phyloP scores from a whole-genome alignment of 2,329 filamentous ascomycete species.

The Ascochyta pisi region DNA sequence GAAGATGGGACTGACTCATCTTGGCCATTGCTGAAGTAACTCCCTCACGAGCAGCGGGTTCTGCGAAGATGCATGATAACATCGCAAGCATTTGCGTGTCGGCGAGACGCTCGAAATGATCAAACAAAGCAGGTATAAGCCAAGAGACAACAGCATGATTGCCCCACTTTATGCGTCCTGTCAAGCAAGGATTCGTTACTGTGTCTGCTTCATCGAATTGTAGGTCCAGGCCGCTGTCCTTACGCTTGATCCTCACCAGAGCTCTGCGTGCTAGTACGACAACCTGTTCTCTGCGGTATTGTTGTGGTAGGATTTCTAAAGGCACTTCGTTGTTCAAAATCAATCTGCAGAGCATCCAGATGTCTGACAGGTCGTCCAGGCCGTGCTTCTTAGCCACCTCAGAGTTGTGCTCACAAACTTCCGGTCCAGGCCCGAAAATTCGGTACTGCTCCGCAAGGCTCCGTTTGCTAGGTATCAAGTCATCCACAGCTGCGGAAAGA shows the following conservation, averaged over 20 bases:
- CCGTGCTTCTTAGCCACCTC: slow-evolving; percentile 75
- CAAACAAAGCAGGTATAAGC: slow-evolving; percentile 64
- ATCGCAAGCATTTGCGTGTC: slow-evolving; percentile 72
- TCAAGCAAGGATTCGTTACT: slow-evolving; percentile 50
- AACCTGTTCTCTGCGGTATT: slow-evolving; percentile 64
- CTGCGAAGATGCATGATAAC: slow-evolving; percentile 65
- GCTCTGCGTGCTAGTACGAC: slow-evolving; percentile 73
- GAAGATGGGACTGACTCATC: slow-evolving; percentile 44
- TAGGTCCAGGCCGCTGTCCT: slow-evolving; percentile 58
- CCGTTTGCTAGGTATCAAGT: slow-evolving; percentile 78
- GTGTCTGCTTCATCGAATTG: slow-evolving; percentile 53
- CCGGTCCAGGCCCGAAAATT: slow-evolving; percentile 82
- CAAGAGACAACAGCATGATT: slow-evolving; percentile 64
- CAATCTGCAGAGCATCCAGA: slow-evolving; percentile 83
- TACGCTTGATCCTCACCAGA: slow-evolving; percentile 58
- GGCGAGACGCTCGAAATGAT: slow-evolving; percentile 65
- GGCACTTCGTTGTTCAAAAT: slow-evolving; percentile 80
- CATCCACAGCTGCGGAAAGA: slow-evolving; percentile 65
- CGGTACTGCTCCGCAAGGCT: slow-evolving; percentile 79
- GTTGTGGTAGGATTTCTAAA: slow-evolving; percentile 66
- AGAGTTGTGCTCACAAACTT: slow-evolving; percentile 86
- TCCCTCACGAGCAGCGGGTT: slow-evolving; percentile 53
- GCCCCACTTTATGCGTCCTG: slow-evolving; percentile 62
- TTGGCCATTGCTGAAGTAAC: slow-evolving; percentile 49
- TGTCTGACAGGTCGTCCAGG: slow-evolving; percentile 73